Conservation (phyloP, 2,329 filamentous ascomycete genomes). For the Lasiodiplodia citricola region DNA sequence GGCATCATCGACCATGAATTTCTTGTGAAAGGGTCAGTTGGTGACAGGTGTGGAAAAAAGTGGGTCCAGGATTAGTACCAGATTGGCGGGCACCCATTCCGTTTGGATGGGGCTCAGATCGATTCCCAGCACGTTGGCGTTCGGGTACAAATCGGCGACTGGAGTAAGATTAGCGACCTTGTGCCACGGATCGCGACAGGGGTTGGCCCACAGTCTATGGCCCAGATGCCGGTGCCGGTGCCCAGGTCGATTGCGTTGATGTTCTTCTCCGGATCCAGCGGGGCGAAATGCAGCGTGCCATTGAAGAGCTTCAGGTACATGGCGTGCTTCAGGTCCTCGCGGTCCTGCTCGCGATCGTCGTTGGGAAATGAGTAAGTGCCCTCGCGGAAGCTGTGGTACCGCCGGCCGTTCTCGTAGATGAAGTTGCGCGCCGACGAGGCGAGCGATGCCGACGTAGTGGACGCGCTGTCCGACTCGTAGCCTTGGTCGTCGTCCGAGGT, state of each 20-base stretch:
- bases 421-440: slow-evolving; percentile 55
- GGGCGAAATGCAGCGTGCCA: slow-evolving; percentile 58
- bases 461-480: slow-evolving; percentile 32
- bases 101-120: slow-evolving; percentile 43
- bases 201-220: slow-evolving; percentile 51
- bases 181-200: slow-evolving; percentile 5
- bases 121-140: slow-evolving; percentile 28
- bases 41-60: background rate
- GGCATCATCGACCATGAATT: slow-evolving; percentile 63
- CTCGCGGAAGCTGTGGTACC: slow-evolving; percentile 63
- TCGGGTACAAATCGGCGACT: slow-evolving; percentile 30
- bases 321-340: slow-evolving; percentile 63
- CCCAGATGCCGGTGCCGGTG: slow-evolving; percentile 65
- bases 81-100: slow-evolving; percentile 59
- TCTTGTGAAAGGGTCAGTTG: background rate
- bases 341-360: slow-evolving; percentile 64
- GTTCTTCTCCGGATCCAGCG: slow-evolving; percentile 51
- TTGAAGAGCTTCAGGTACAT: slow-evolving; percentile 52
- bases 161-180: background rate
- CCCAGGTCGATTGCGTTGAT: slow-evolving; percentile 63
- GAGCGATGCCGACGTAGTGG: slow-evolving; percentile 41
- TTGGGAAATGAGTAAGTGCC: slow-evolving; percentile 65
- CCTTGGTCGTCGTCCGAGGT: slow-evolving; percentile 29
- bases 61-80: slow-evolving; percentile 37
- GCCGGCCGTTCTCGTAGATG: slow-evolving; percentile 61